A percentile compares a stretch with the other conserved stretches of the same genome.
These are phyloP conservation scores for Phlebiopsis gigantea DNA, from an alignment of 768 basidiomycete genomes.

Conservation along the genomic window DNA sequence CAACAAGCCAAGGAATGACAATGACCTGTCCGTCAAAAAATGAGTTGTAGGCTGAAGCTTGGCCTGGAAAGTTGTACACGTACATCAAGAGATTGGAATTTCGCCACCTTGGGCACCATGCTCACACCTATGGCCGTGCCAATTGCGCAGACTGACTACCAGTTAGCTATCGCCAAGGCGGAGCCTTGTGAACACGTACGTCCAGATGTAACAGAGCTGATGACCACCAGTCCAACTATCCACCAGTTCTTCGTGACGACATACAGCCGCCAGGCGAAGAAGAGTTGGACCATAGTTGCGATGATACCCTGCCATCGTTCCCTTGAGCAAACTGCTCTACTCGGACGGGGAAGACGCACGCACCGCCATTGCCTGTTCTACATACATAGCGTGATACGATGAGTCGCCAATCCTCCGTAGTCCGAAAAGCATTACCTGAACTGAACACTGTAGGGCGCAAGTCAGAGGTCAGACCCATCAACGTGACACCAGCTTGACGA, in stretches of 20 bases:
- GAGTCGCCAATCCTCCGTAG: not conserved
- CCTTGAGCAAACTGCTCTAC: not conserved
- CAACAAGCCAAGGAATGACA: slow-evolving; percentile 1
- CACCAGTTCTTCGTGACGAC: slow-evolving; percentile 8
- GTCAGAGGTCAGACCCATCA: not conserved
- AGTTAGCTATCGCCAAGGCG: not conserved
- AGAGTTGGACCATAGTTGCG: slow-evolving; percentile 12
- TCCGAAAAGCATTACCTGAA: not conserved
- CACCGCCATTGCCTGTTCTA: slow-evolving; percentile 1
- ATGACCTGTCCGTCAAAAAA: not conserved
- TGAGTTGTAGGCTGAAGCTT: not conserved
- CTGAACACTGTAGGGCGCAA: not conserved
- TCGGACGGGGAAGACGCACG: not conserved
- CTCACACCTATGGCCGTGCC: slow-evolving; percentile 9
- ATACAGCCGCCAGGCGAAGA: slow-evolving; percentile 13
- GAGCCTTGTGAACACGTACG: not conserved
- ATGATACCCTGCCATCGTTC: slow-evolving; percentile 8
- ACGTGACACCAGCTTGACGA: not conserved
- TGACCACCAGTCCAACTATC: not conserved
- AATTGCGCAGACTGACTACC: slow-evolving; percentile 1
- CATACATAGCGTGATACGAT: not conserved
- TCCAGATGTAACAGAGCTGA: not conserved
- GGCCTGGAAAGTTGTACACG: not conserved
- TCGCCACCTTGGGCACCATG: not conserved
- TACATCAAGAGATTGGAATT: slow-evolving; percentile 5